Evolutionary conservation across 2,329 filamentous ascomycete genomes (phyloP).

Genomic region (Monilinia fructigena): DNA sequence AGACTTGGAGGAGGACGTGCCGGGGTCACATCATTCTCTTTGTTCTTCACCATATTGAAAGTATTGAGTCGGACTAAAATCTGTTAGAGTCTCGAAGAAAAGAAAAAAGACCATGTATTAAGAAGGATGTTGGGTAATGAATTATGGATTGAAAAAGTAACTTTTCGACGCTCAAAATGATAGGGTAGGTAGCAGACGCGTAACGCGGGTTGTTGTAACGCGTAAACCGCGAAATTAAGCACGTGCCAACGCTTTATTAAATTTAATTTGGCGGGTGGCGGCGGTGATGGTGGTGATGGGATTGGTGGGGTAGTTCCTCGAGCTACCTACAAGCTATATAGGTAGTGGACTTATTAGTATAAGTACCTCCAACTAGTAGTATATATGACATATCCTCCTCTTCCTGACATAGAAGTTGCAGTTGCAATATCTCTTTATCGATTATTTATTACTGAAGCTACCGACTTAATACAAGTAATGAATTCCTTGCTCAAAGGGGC

Average conservation of each 20-base stretch:
- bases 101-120: background rate
- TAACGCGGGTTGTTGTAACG: background rate
- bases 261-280: background rate
- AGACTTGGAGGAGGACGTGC: conserved; percentile 34
- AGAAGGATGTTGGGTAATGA: conserved; percentile 2
- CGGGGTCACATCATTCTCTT: conserved; percentile 32
- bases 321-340: too few relatives aligned
- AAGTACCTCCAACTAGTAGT: too few relatives aligned
- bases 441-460: too few relatives aligned
- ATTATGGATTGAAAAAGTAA: conserved; percentile 10
- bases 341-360: too few relatives aligned
- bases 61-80: background rate
- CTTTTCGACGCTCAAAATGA: background rate
- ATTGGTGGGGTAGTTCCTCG: too few relatives aligned
- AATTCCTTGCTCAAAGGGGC: too few relatives aligned
- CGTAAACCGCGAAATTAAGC: conserved; percentile 14
- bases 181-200: conserved; percentile 1
- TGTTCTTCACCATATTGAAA: conserved; percentile 30
- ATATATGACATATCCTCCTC: too few relatives aligned
- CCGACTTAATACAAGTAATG: too few relatives aligned
- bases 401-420: too few relatives aligned
- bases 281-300: too few relatives aligned
- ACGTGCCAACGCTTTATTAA: background rate
- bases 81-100: background rate
- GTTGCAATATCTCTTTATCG: too few relatives aligned